Evolutionary conservation across 768 basidiomycete genomes (phyloP).

Genomic region (Hypholoma sublateritium): DNA sequence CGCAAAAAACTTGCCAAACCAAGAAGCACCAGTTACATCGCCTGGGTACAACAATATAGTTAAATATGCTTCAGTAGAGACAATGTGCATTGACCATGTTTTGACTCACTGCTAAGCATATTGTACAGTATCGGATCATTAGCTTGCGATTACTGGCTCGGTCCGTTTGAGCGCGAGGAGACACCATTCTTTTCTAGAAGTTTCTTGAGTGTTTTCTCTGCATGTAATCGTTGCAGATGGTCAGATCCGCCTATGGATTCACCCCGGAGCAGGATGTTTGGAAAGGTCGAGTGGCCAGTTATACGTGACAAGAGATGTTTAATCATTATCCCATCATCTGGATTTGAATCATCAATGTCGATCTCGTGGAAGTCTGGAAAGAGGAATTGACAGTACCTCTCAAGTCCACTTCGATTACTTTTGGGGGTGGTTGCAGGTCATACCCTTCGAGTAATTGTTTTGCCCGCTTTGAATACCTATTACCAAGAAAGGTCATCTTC

Average conservation of each 20-base stretch:
- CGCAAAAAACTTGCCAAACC: too few relatives aligned
- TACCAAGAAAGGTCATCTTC: neutral
- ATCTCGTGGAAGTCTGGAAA: neutral
- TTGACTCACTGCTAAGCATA: neutral
- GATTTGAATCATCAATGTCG: neutral
- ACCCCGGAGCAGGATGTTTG: constrained; percentile 70
- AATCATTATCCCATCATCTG: constrained; percentile 62
- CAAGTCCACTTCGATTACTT: constrained; percentile 73
- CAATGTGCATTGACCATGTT: neutral
- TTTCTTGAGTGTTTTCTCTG: constrained; percentile 39
- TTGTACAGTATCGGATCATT: too few relatives aligned
- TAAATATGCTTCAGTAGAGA: neutral
- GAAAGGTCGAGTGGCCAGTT: constrained; percentile 70
- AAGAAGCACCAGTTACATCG: too few relatives aligned
- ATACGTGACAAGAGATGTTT: constrained; percentile 67
- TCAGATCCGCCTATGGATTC: constrained; percentile 68
- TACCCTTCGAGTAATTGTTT: constrained; percentile 65
- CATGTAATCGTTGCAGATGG: constrained; percentile 52
- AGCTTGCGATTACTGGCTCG: neutral
- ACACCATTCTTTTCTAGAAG: constrained; percentile 52
- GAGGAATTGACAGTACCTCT: constrained; percentile 41
- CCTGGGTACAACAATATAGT: too few relatives aligned
- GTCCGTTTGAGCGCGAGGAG: constrained; percentile 22
- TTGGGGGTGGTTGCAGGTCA: constrained; percentile 61
- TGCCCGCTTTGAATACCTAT: constrained; percentile 58